These are phyloP conservation scores for Alnus glutinosa DNA, from an alignment of 306 rosid genomes.

Conservation along the genomic window DNA sequence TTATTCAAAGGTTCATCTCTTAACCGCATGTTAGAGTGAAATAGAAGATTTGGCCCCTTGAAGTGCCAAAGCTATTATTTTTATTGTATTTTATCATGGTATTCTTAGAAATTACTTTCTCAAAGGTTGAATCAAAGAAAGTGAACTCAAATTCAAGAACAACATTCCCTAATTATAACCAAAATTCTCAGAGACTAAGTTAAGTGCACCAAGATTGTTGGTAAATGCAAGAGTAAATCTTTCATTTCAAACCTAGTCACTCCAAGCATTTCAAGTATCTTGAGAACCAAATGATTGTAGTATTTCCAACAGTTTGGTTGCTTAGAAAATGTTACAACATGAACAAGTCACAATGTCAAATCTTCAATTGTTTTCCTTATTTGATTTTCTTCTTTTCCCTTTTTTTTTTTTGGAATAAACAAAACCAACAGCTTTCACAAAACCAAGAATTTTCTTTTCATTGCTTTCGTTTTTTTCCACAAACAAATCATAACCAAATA, in stretches of 20 bases:
- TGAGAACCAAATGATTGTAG: not conserved
- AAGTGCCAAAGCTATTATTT: too few species aligned
- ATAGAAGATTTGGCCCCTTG: too few species aligned
- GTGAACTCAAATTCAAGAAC: not conserved
- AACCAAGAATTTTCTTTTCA: not conserved
- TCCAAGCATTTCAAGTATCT: not conserved
- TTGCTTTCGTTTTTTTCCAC: not conserved
- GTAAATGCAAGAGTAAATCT: not conserved
- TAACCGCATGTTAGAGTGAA: too few species aligned
- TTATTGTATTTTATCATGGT: too few species aligned
- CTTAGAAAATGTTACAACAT: too few species aligned
- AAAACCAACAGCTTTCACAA: not conserved
- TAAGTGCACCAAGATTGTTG: not conserved
- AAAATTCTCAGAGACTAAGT: conserved; percentile 1
- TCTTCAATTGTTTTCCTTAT: not conserved
- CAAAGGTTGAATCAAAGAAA: not conserved
- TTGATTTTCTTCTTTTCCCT: not conserved
- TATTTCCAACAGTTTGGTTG: not conserved
- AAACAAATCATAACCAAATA: not conserved
- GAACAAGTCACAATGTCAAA: not conserved
- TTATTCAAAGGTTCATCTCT: too few species aligned
- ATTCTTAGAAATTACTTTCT: too few species aligned
- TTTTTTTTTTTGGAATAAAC: too few species aligned
- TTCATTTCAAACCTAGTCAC: not conserved
- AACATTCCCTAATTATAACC: not conserved